phyloP scores from a whole-genome alignment of 1,284 basidiomycete species.

The Cutaneotrichosporon cavernicola region DNA sequence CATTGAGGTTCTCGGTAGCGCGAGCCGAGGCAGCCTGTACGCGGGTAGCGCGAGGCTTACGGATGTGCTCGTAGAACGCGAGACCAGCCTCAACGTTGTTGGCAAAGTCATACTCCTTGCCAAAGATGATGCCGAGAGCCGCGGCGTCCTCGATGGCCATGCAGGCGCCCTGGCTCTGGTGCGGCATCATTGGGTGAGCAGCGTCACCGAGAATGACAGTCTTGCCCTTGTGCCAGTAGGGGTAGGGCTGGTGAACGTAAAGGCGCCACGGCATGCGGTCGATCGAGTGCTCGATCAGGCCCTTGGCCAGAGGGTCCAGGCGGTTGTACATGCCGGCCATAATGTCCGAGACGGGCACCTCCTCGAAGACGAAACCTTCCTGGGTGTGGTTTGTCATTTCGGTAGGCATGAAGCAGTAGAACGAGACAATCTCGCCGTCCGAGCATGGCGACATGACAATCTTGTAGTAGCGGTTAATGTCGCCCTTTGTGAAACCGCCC shows the following conservation, averaged over 20 bases:
- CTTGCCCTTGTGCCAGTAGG: constrained; percentile 44
- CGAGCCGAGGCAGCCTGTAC: constrained; percentile 46
- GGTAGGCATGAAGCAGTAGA: constrained; percentile 50
- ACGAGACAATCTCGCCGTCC: constrained; percentile 47
- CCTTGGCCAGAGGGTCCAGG: constrained; percentile 46
- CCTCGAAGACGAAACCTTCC: constrained; percentile 51
- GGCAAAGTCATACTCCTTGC: constrained; percentile 38
- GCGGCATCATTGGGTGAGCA: constrained; percentile 47
- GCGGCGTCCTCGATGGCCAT: constrained; percentile 48
- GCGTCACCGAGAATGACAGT: constrained; percentile 46
- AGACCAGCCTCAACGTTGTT: constrained; percentile 42
- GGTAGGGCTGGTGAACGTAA: constrained; percentile 50
- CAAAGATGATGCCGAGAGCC: constrained; percentile 44
- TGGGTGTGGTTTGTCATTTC: constrained; percentile 51
- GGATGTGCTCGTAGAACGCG: constrained; percentile 49
- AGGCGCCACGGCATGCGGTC: constrained; percentile 52
- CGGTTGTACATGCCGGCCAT: constrained; percentile 42
- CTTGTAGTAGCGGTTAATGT: constrained; percentile 47
- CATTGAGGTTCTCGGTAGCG: constrained; percentile 53
- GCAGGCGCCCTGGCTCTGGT: constrained; percentile 44
- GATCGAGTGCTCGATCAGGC: constrained; percentile 47
- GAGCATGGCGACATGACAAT: constrained; percentile 52
- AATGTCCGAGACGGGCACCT: constrained; percentile 47
- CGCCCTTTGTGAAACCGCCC: constrained; percentile 47
- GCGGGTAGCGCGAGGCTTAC: constrained; percentile 51